phyloP scores from a whole-genome alignment of 2,329 filamentous ascomycete genomes.

The Exophiala sp. region DNA sequence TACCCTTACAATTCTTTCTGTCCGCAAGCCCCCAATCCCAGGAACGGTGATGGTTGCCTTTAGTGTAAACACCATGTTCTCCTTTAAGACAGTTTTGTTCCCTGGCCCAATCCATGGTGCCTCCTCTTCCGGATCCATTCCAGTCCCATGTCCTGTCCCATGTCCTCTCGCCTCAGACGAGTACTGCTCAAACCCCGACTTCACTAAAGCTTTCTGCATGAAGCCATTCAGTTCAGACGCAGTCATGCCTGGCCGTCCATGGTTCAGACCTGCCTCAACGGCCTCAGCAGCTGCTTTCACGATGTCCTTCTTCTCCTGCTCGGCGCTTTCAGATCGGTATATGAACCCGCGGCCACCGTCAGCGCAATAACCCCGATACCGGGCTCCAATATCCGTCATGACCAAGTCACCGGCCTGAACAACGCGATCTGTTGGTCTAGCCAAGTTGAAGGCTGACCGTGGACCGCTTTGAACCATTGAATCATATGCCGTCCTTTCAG shows the following conservation, averaged over 20 bases:
- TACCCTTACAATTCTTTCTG: not conserved
- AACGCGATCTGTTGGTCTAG: not conserved
- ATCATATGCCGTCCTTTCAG: not conserved
- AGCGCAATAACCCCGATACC: not conserved
- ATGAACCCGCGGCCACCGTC: not conserved
- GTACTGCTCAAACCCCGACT: not conserved
- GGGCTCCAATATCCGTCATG: not conserved
- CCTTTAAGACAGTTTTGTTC: not conserved
- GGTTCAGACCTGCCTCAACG: not conserved
- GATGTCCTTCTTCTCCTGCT: not conserved
- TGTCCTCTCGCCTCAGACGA: not conserved
- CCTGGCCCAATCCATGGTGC: not conserved
- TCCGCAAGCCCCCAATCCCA: not conserved
- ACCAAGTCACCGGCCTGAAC: not conserved
- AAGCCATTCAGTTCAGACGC: not conserved
- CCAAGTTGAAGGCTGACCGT: not conserved
- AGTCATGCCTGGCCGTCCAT: not conserved
- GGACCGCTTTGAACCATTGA: not conserved
- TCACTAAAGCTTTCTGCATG: not conserved
- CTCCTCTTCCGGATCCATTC: constrained; percentile 1
- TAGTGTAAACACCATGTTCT: not conserved
- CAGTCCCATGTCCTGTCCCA: not conserved
- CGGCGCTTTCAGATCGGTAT: not conserved
- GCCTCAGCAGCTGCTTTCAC: not conserved
- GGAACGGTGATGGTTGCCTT: not conserved